Percentiles rank a stretch among this genome's conserved stretches.
Evolutionary conservation across 1,284 basidiomycete species (phyloP).

Genomic region (Heterobasidion occidentale): DNA sequence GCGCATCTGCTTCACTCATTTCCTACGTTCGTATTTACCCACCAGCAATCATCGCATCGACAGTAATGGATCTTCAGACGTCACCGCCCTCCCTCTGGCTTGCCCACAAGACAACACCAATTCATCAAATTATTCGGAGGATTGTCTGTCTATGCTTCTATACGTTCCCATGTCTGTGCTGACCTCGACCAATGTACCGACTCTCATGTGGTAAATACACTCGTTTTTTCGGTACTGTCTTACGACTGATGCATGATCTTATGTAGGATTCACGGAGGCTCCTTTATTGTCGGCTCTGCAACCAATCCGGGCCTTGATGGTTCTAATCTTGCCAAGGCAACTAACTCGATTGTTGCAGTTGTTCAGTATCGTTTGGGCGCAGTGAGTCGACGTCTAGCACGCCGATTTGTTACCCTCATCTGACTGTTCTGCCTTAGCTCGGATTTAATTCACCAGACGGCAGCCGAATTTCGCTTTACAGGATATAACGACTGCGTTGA

Average conservation of each 20-base stretch:
- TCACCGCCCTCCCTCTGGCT: slow-evolving; percentile 50
- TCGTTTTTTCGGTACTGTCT: background rate
- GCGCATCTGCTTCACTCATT: slow-evolving; percentile 19
- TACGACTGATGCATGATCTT: slow-evolving; percentile 2
- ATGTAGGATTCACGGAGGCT: slow-evolving; percentile 81
- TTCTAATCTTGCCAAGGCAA: slow-evolving; percentile 60
- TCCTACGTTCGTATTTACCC: too few relatives aligned
- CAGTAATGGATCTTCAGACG: slow-evolving; percentile 46
- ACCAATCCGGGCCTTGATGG: slow-evolving; percentile 74
- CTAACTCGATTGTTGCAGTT: slow-evolving; percentile 77
- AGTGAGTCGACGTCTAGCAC: slow-evolving; percentile 29
- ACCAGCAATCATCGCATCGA: background rate
- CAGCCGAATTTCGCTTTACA: slow-evolving; percentile 64
- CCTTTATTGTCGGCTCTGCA: slow-evolving; percentile 67
- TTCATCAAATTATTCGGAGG: slow-evolving; percentile 50
- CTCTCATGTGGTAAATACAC: slow-evolving; percentile 53
- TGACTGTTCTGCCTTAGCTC: slow-evolving; percentile 36
- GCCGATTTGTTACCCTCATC: background rate
- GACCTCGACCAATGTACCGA: slow-evolving; percentile 33
- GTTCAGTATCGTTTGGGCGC: slow-evolving; percentile 82
- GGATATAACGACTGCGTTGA: slow-evolving; percentile 64
- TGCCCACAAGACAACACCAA: slow-evolving; percentile 59
- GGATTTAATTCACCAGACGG: slow-evolving; percentile 67
- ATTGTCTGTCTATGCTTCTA: slow-evolving; percentile 71
- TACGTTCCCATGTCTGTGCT: slow-evolving; percentile 50